These are phyloP conservation scores for Tylopilus sp. DNA, from an alignment of 768 basidiomycete species.

Conservation along the genomic window DNA sequence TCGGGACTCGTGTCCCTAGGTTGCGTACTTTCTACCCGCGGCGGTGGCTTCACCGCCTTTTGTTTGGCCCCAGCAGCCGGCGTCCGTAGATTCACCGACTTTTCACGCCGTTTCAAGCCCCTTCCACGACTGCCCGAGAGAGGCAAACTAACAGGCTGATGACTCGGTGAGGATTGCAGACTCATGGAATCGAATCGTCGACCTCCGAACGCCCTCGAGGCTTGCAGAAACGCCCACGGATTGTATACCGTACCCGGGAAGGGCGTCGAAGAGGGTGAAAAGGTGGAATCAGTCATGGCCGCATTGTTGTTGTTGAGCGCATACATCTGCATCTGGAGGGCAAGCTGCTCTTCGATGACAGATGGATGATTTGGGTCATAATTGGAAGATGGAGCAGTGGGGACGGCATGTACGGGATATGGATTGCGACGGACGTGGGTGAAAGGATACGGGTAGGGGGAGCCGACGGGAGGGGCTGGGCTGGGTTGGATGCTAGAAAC, in stretches of 20 bases:
- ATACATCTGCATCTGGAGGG: slow-evolving; percentile 74
- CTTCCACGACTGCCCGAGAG: slow-evolving; percentile 44
- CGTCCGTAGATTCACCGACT: slow-evolving; percentile 34
- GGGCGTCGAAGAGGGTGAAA: slow-evolving; percentile 73
- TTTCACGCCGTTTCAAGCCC: slow-evolving; percentile 45
- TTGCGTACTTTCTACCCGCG: slow-evolving; percentile 79
- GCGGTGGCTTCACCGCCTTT: slow-evolving; percentile 56
- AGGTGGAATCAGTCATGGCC: slow-evolving; percentile 64
- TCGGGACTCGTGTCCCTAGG: slow-evolving; percentile 81
- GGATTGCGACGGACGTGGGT: slow-evolving; percentile 62
- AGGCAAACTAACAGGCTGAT: slow-evolving; percentile 42
- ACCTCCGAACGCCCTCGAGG: slow-evolving; percentile 45
- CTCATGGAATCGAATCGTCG: slow-evolving; percentile 51
- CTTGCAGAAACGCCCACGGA: slow-evolving; percentile 71
- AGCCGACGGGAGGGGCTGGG: slow-evolving; percentile 58
- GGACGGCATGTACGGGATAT: slow-evolving; percentile 38
- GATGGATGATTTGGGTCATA: slow-evolving; percentile 44
- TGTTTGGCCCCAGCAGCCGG: slow-evolving; percentile 18
- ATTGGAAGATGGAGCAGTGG: slow-evolving; percentile 38
- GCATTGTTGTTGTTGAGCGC: slow-evolving; percentile 69
- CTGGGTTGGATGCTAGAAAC: slow-evolving; percentile 52
- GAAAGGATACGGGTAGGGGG: slow-evolving; percentile 79
- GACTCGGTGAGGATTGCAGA: slow-evolving; percentile 43
- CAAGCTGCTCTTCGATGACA: slow-evolving; percentile 65
- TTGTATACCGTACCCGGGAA: slow-evolving; percentile 63